Evolutionary conservation across 2,329 filamentous ascomycete genomes (phyloP).

Genomic region (Diaporthe vexans): DNA sequence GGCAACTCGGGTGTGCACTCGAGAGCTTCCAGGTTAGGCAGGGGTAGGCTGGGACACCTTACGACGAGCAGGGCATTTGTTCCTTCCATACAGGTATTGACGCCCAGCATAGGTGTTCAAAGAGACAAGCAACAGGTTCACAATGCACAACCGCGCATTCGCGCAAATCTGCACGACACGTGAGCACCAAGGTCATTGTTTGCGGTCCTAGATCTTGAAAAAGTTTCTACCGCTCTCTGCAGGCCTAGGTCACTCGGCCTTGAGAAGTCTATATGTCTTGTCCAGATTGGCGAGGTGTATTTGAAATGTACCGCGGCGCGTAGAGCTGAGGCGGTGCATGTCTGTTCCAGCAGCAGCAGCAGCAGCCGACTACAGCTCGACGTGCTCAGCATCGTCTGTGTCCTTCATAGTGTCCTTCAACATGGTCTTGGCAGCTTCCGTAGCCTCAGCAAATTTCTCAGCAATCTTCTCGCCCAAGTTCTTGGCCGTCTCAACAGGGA

Average conservation of each 20-base stretch:
- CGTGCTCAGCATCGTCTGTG: conserved; percentile 69
- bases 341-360: too few relatives aligned
- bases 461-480: conserved; percentile 62
- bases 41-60: background rate
- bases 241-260: background rate
- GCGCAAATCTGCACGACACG: background rate
- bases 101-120: too few relatives aligned
- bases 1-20: background rate
- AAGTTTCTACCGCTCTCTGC: background rate
- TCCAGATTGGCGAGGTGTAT: background rate
- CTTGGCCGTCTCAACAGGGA: conserved; percentile 52
- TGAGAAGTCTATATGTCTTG: background rate
- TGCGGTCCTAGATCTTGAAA: background rate
- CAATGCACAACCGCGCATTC: background rate
- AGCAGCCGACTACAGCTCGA: conserved; percentile 64
- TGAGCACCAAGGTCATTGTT: background rate
- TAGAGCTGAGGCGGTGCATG: background rate
- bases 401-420: conserved; percentile 61
- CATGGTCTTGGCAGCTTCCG: conserved; percentile 66
- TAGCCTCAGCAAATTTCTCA: conserved; percentile 61
- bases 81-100: background rate
- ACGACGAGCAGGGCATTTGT: background rate
- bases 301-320: background rate
- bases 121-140: background rate
- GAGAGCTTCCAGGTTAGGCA: background rate